Percentiles rank a stretch among this genome's conserved stretches.
phyloP scores from a whole-genome alignment of 2,329 filamentous ascomycete species.

The Aspergillus arachidicola region DNA sequence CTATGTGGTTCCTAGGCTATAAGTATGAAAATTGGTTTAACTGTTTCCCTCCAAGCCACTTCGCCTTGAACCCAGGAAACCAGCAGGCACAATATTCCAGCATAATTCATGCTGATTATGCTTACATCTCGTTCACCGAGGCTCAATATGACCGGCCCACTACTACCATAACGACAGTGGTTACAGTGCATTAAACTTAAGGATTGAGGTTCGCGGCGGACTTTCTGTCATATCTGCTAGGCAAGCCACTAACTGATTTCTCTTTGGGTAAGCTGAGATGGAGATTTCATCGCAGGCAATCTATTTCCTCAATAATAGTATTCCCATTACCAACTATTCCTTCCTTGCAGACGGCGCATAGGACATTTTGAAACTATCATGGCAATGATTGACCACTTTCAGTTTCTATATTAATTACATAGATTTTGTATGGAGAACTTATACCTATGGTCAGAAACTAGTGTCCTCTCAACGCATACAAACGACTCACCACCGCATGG shows the following conservation, averaged over 20 bases:
- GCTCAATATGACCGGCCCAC: neutral
- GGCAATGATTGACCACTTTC: neutral
- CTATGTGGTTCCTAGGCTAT: neutral
- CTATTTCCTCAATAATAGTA: neutral
- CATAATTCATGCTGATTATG: neutral
- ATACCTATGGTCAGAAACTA: neutral
- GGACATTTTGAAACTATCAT: neutral
- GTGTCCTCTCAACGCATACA: neutral
- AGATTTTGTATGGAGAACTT: neutral
- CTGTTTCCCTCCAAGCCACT: neutral
- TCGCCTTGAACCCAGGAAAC: slow-evolving; percentile 1
- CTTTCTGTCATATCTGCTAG: too few species aligned
- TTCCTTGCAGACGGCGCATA: neutral
- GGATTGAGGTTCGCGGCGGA: too few species aligned
- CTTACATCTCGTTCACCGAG: neutral
- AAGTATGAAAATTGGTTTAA: neutral
- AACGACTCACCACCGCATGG: neutral
- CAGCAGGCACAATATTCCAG: neutral
- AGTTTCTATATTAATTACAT: neutral
- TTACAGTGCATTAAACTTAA: neutral
- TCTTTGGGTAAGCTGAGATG: too few species aligned
- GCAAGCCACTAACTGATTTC: too few species aligned
- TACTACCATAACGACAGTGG: neutral
- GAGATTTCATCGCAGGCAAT: neutral
- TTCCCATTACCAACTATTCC: neutral